Percentiles rank a stretch among this genome's conserved stretches.
Evolutionary conservation across 495 filamentous ascomycete species (phyloP).

Genomic region (Evansstolkia leycettana): DNA sequence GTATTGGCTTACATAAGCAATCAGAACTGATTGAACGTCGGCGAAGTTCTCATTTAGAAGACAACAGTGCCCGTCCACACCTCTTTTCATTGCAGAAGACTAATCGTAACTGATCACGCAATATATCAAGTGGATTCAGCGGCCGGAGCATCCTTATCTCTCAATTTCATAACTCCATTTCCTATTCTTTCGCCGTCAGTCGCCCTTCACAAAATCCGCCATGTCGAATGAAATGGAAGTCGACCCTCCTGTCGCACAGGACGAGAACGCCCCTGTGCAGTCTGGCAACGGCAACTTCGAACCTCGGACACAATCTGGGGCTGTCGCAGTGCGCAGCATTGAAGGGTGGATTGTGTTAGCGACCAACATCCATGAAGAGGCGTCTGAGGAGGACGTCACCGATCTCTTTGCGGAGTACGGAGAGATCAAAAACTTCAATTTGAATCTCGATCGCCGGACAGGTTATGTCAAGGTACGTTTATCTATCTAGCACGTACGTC

Average conservation of each 20-base stretch:
- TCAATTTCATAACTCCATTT: background rate
- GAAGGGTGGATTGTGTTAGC: slow-evolving; percentile 98
- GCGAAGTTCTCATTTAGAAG: no score
- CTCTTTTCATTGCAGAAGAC: no score
- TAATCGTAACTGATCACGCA: no score
- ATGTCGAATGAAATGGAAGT: slow-evolving; percentile 79
- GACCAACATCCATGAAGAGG: slow-evolving; percentile 96
- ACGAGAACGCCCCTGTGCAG: slow-evolving; percentile 32
- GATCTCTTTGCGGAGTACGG: slow-evolving; percentile 94
- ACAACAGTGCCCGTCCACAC: no score
- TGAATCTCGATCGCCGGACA: slow-evolving; percentile 88
- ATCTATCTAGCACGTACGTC: background rate
- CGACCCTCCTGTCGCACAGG: slow-evolving; percentile 42
- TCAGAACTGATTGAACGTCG: no score
- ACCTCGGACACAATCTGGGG: slow-evolving; percentile 60
- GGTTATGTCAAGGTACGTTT: slow-evolving; percentile 89
- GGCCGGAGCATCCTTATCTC: no score
- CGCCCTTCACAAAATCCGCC: slow-evolving; percentile 7
- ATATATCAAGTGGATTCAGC: no score
- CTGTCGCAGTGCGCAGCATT: slow-evolving; percentile 90
- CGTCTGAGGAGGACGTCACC: slow-evolving; percentile 87
- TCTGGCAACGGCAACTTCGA: slow-evolving; percentile 50
- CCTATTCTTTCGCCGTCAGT: background rate
- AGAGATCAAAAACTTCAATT: slow-evolving; percentile 92
- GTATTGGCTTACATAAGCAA: no score